Evolutionary conservation across 768 basidiomycete genomes (phyloP), one percentile per base, ranked within the genome.

Genomic region (Leccinum disarticulatum): DNA sequence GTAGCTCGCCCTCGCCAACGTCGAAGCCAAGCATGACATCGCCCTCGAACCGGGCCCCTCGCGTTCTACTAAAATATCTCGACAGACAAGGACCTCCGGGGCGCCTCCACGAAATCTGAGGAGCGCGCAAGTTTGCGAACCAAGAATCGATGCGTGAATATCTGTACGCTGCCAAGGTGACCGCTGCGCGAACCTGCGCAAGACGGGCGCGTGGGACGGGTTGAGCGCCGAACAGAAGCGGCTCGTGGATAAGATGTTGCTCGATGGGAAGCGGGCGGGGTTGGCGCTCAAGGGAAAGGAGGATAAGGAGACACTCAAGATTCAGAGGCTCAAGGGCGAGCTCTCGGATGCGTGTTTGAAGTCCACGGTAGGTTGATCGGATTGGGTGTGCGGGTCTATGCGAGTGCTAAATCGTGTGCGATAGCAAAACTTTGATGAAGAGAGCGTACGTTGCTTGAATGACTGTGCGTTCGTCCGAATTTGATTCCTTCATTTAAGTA

Each of bases 1-100:
- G n/a, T 61, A 91, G 88, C 66, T 80, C 19, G 76, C 80, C 9
- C 83, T 93, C 25, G 82, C 86, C 1, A 67, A 78, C 27, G 82
- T 80, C 17, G 88, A 90, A 52, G 81, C 86, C n/a, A 70, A 78
- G 17, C 76, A 85, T 22, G 81, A 85, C 50, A 62, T 70, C 7
- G 69, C 76, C 33, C 71, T 77, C 3, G 87, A 88, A 61, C 86
- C 86, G n/a, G n/a, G n/a, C n/a, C n/a, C 0, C 77, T 91, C 10
- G 73, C 79, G 0, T 94, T 95, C 75, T 90, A 92, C 68, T n/a
- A 90, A 68, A 89, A 91, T 61, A 89, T 93, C 33, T 88, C 90
- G 15, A 77, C 86, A 0, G 77, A 80, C 54, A 86, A 91, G 70
- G 84, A 81, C 54, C 78, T 94, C 11, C 83, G 93, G 6, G 91